Conservation (phyloP, 441 rosid genomes). For the Bocquillonia castaneifolia region DNA sequence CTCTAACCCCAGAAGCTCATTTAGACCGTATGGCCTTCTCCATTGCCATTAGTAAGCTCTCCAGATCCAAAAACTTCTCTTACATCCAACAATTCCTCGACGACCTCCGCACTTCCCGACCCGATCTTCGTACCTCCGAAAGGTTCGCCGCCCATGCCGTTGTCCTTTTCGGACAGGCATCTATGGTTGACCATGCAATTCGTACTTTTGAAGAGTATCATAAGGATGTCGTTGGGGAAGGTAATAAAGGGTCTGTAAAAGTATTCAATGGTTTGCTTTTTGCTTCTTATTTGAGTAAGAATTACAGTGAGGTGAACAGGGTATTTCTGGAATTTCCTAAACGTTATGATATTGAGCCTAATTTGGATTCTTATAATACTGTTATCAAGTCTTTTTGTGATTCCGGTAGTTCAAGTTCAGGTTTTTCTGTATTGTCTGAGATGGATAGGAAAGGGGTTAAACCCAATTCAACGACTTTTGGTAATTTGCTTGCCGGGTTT, state of each 20-base stretch:
- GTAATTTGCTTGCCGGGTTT: constrained; percentile 54
- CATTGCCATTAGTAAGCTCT: constrained; percentile 50
- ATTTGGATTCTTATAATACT: constrained; percentile 54
- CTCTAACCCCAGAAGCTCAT: constrained; percentile 53
- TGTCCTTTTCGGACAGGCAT: constrained; percentile 68
- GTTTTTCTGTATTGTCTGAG: constrained; percentile 56
- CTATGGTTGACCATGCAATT: constrained; percentile 61
- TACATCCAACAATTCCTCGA: constrained; percentile 47
- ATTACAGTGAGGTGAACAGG: constrained; percentile 49
- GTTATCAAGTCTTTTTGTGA: constrained; percentile 62
- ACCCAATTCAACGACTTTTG: constrained; percentile 49
- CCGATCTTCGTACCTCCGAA: constrained; percentile 51
- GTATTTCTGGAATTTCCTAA: constrained; percentile 60
- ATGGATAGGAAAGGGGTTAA: constrained; percentile 60
- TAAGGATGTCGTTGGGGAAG: constrained; percentile 25
- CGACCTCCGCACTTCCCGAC: constrained; percentile 42
- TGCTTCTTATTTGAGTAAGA: constrained; percentile 54
- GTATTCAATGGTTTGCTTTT: constrained; percentile 58
- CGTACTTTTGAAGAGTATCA: constrained; percentile 48
- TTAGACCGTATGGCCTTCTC: constrained; percentile 64
- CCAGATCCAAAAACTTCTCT: constrained; percentile 44
- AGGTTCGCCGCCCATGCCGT: constrained; percentile 58
- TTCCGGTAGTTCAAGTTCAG: constrained; percentile 54
- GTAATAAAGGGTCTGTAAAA: constrained; percentile 38
- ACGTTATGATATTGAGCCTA: constrained; percentile 44